Evolutionary conservation across 768 basidiomycete genomes (phyloP).

Genomic region (Leccinum obscurum): DNA sequence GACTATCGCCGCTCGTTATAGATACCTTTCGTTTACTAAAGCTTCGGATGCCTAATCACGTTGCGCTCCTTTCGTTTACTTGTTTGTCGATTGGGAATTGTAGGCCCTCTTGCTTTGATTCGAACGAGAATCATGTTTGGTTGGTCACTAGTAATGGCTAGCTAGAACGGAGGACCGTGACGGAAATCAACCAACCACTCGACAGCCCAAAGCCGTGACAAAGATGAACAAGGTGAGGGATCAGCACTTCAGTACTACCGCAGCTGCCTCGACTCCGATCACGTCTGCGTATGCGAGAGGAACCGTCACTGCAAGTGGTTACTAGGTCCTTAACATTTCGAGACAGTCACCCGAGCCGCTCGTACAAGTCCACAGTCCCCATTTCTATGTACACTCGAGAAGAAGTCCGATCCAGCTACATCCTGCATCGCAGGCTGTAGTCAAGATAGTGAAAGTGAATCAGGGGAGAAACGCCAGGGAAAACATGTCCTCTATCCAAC

Average conservation of each 20-base stretch:
- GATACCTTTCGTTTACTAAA: not conserved
- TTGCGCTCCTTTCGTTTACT: not conserved
- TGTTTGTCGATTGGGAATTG: not conserved
- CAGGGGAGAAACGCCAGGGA: not conserved
- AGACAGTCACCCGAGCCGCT: not conserved
- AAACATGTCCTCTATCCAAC: slow-evolving; percentile 1
- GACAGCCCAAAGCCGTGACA: no score
- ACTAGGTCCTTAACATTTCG: not conserved
- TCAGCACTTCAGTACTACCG: no score
- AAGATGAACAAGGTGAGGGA: no score
- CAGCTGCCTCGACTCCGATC: no score
- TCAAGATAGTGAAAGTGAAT: not conserved
- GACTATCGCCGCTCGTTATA: not conserved
- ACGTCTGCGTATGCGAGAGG: no score
- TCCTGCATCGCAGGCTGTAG: not conserved
- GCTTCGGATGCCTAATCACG: not conserved
- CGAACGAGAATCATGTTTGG: no score
- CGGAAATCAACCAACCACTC: no score
- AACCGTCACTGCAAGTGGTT: no score
- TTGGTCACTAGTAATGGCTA: no score
- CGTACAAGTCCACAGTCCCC: not conserved
- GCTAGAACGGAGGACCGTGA: no score
- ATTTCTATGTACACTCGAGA: not conserved
- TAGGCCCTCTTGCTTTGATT: not conserved
- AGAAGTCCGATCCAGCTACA: not conserved